Evolutionary conservation across 805 yeast genomes (phyloP).

Genomic region (Brettanomyces anomalus): DNA sequence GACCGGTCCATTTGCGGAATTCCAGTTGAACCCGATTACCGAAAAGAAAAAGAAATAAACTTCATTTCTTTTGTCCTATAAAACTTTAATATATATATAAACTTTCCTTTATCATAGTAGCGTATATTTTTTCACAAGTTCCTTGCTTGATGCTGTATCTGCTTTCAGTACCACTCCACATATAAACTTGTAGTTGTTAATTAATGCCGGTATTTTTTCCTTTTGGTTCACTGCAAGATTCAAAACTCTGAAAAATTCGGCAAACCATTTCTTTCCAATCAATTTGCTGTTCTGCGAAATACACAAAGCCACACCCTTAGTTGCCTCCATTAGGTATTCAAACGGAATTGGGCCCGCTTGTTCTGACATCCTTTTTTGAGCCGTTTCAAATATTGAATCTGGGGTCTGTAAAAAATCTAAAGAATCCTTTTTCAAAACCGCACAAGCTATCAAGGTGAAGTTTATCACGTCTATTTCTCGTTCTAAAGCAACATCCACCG

Average conservation of each 20-base stretch:
- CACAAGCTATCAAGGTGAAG: conserved; percentile 4
- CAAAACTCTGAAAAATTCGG: conserved; percentile 5
- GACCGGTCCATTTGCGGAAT: conserved; percentile 47
- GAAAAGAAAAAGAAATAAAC: background rate
- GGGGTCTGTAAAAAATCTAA: background rate
- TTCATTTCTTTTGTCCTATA: background rate
- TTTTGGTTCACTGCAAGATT: conserved; percentile 4
- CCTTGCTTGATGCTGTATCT: background rate
- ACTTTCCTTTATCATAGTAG: background rate
- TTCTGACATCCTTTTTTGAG: background rate
- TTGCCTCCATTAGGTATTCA: conserved; percentile 10
- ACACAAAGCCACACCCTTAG: conserved; percentile 13
- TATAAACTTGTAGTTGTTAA: conserved; percentile 13
- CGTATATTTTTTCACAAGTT: background rate
- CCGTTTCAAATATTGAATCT: background rate
- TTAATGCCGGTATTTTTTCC: conserved; percentile 5
- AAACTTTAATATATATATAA: background rate
- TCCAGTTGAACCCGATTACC: conserved; percentile 19
- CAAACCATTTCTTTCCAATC: conserved; percentile 8
- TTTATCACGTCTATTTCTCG: conserved; percentile 4
- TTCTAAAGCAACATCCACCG: background rate
- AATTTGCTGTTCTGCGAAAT: conserved; percentile 3
- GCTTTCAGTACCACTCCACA: conserved; percentile 7
- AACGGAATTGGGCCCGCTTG: conserved; percentile 10
- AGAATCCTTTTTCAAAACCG: background rate